Evolutionary conservation across 176 grass and related monocot species (phyloP).

Genomic region (Secale cereale): DNA sequence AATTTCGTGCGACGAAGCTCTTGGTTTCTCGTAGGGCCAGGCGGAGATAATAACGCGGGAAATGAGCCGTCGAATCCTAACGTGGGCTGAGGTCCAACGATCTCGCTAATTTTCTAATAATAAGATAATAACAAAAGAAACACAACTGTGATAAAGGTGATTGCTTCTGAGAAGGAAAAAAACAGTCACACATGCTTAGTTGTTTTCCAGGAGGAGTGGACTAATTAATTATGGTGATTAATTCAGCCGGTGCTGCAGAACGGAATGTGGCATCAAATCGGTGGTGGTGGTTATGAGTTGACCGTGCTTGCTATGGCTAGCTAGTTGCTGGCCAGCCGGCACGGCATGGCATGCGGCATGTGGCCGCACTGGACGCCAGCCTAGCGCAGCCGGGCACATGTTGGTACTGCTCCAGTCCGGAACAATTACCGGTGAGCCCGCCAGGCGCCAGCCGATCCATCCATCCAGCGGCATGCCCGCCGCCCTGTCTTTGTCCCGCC

Average conservation of each 20-base stretch:
- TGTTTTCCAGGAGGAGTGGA: not conserved
- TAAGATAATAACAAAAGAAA: not conserved
- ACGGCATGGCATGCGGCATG: slow-evolving; percentile 20
- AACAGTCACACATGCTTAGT: not conserved
- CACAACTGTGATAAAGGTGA: not conserved
- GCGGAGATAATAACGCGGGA: not conserved
- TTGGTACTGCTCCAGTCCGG: not conserved
- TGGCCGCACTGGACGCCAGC: slow-evolving; percentile 44
- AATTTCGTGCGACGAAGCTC: not conserved
- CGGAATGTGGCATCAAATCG: not conserved
- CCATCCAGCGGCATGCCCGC: not conserved
- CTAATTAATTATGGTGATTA: not conserved
- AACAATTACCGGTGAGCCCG: not conserved
- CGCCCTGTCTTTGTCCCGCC: not conserved
- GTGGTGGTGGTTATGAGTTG: slow-evolving; percentile 38
- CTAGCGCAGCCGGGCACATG: slow-evolving; percentile 30
- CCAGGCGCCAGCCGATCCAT: not conserved
- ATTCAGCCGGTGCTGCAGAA: not conserved
- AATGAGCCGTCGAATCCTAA: not conserved
- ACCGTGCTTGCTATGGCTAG: not conserved
- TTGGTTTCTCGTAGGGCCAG: not conserved
- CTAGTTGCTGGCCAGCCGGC: slow-evolving; percentile 5
- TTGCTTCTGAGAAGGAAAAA: not conserved
- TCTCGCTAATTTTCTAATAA: not conserved
- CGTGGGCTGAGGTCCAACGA: not conserved